These are phyloP conservation scores for Amyloporia xantha DNA, from an alignment of 768 basidiomycete species.

Conservation along the genomic window DNA sequence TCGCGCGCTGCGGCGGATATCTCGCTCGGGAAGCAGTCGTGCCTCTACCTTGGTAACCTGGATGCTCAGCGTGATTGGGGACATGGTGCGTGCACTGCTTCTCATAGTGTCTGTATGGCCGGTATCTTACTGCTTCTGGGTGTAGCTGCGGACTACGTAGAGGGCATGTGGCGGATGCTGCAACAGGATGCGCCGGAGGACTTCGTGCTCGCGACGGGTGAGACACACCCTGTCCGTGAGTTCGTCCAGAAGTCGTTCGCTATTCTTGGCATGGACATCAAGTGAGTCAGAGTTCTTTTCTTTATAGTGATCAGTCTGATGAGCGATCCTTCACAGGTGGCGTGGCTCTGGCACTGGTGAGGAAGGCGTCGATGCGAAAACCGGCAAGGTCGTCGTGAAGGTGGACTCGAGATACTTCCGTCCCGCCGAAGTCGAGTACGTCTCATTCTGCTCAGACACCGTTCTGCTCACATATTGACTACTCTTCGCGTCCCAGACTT, in stretches of 20 bases:
- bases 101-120: no score
- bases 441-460: no score
- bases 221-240: conserved; percentile 92
- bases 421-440: conserved; percentile 90
- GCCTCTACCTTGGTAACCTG: conserved; percentile 90
- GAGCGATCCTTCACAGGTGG: conserved; percentile 46
- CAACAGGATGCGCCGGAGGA: conserved; percentile 81
- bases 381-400: conserved; percentile 68
- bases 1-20: conserved; percentile 91
- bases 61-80: conserved; percentile 98
- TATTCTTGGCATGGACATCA: conserved; percentile 58
- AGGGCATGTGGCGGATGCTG: conserved; percentile 97
- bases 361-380: conserved; percentile 65
- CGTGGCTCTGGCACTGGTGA: conserved; percentile 69
- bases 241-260: conserved; percentile 85
- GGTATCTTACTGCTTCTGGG: conserved; percentile 5
- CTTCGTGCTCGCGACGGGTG: conserved; percentile 93
- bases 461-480: no score
- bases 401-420: conserved; percentile 91
- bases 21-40: conserved; percentile 77
- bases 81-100: conserved; percentile 55
- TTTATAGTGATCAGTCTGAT: conserved; percentile 3
- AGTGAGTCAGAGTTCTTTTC: conserved; percentile 32
- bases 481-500: no score
- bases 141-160: conserved; percentile 81